Evolutionary conservation across 208 protist species (phyloP), one percentile per base, ranked within the genome.

Genomic region (Leishmania tarentolae): DNA sequence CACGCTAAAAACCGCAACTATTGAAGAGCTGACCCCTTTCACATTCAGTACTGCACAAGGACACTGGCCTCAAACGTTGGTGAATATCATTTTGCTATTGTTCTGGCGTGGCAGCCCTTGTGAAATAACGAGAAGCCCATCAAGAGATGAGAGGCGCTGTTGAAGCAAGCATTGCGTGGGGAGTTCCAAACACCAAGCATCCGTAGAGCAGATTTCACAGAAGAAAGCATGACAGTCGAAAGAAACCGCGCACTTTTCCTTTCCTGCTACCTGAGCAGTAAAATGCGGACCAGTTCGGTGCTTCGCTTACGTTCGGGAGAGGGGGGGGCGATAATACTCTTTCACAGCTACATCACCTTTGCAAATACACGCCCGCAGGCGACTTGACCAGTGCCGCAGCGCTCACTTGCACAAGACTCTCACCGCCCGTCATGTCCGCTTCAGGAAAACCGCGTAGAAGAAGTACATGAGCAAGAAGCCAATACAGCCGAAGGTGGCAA

Each of bases 391-490:
- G 17, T 19, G 31, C n/a, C 21, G 61, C 31, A 17, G 37, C 31
- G 13, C 44, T 31, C 28, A 19, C 68, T 50, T 52, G 35, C 13
- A 86, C n/a, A 44, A 71, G 24, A 57, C 19, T 8, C 4, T 40
- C 11, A 35, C 13, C 57, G 11, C 40, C 63, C 31, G 17, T 79
- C 76, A 46, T 37, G 42, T 0, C 46, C 59, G 15, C 61, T 69
- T 77, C 47, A 81, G 69, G 35, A 86, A 63, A 21, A 87, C 6
- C 9, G 4, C 19, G 76, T 86, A 92, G 40, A 88, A 19, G 24
- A 90, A 8, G 68, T 90, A 89, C 0, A 96, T 44, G 19, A 82
- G 56, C 28, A 88, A 24, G 72, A 93, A 91, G 13, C 94, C 66
- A 2, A 82, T 72, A 5, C 87, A 52, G 40, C 68, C 87, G 53